Base-by-base conservation (phyloP, 2,329 filamentous ascomycete genomes). In the Kalmusia sp. region DNA sequence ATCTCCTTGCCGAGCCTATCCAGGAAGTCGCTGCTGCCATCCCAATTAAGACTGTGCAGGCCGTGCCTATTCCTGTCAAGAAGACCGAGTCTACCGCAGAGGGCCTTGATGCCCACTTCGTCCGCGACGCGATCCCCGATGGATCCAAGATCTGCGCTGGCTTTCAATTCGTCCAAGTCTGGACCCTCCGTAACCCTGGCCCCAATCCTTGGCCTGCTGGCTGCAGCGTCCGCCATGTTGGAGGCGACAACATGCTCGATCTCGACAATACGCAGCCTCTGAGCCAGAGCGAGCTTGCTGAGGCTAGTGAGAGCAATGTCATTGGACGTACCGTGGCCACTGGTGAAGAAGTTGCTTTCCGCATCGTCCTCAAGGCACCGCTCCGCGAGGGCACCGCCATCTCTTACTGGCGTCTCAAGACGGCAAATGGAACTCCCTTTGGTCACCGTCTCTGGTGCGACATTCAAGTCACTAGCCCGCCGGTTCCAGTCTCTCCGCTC, bases 371-470 rank as follows among this genome's bases (percentile, higher is more conserved):
- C 74, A 91, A 92, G 74, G 91, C 92, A 15, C 92, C 93, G 14
- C 76, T 80, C 47, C 89, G 90, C 43, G 77, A 86, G 49, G 93
- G 93, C 50, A 90, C 89, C 74, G 83, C 88, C 54, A 95, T 96
- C 68, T 98, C 95, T 1, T 97, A 97, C 83, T 99, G 95, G 95
- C 92, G 93, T 58, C 80, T 99, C 61, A 96, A 93, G 64, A 87
- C 91, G 54, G 82, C 87, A 6, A 87, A 91, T 52, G 93, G 93
- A 21, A 80, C 84, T 59, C 89, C 91, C 60, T 97, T 98, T 61
- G 95, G 95, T 33, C 91, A 97, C 78, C 90, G 92, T 68, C 82
- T 99, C 41, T 99, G 93, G 93, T 97, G 93, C 71, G 92, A 98
- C 62, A 86, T 99, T 58, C 84, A 86, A 45, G 91, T 97, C 52